These are phyloP conservation scores for Paraphoma chrysanthemicola DNA, from an alignment of 2,329 filamentous ascomycete species.

Conservation along the genomic window DNA sequence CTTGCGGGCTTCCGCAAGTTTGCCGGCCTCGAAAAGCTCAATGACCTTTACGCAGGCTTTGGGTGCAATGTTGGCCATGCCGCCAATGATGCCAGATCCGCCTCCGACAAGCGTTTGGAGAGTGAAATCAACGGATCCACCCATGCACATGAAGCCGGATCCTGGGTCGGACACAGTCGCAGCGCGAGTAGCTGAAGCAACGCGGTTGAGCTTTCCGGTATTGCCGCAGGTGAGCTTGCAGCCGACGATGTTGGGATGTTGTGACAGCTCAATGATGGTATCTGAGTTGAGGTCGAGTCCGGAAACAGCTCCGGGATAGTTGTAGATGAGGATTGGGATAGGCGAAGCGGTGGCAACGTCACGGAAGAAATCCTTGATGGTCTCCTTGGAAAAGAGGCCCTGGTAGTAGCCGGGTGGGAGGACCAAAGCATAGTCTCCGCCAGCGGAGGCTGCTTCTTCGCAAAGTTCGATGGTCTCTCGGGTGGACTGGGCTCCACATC, in stretches of 20 bases:
- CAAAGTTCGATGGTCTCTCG: conserved; percentile 75
- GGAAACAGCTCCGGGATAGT: conserved; percentile 69
- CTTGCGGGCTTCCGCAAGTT: conserved; percentile 65
- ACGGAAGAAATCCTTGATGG: conserved; percentile 69
- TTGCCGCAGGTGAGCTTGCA: conserved; percentile 75
- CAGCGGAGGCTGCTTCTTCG: conserved; percentile 70
- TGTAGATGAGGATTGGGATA: conserved; percentile 73
- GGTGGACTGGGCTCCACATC: conserved; percentile 76
- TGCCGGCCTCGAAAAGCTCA: conserved; percentile 66
- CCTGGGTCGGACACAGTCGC: conserved; percentile 45
- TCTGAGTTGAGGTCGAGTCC: conserved; percentile 72
- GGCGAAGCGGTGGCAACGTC: conserved; percentile 68
- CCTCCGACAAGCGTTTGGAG: conserved; percentile 74
- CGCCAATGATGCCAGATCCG: conserved; percentile 74
- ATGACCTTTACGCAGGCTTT: conserved; percentile 69
- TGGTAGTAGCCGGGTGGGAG: conserved; percentile 81
- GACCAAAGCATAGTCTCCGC: conserved; percentile 78
- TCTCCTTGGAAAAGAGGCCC: conserved; percentile 66
- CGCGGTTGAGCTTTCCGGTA: conserved; percentile 70
- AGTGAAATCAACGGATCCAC: conserved; percentile 77
- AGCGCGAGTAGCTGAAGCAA: conserved; percentile 61
- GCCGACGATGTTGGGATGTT: conserved; percentile 71
- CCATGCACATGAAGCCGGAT: conserved; percentile 72
- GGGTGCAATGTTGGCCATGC: conserved; percentile 74
- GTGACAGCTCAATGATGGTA: conserved; percentile 64